phyloP scores from a whole-genome alignment of 257 asterid genomes.

The Scutellaria barbata region DNA sequence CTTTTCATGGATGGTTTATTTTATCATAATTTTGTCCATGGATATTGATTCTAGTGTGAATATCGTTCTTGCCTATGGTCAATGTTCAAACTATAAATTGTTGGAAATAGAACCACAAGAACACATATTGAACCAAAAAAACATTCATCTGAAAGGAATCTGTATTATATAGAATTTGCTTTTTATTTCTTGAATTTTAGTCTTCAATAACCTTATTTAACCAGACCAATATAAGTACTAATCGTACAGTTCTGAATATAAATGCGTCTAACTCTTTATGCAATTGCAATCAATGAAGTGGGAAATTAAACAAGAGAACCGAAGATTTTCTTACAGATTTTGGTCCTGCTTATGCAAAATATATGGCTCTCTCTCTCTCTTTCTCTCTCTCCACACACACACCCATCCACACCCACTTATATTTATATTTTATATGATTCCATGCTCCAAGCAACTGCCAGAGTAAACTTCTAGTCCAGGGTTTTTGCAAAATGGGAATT shows the following conservation, averaged over 20 bases:
- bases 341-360: no score
- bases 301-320: no score
- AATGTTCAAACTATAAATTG: no score
- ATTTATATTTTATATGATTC: no score
- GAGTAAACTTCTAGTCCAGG: background rate
- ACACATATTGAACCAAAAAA: background rate
- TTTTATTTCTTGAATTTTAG: background rate
- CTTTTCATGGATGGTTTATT: background rate
- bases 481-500: conserved; percentile 20
- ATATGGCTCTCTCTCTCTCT: no score
- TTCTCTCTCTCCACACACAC: no score
- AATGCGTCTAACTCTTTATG: background rate
- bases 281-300: background rate
- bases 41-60: background rate
- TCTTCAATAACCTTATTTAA: background rate
- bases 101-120: background rate
- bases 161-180: background rate
- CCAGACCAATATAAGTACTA: background rate
- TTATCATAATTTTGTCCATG: no score
- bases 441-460: background rate
- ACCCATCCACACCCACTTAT: no score
- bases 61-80: background rate
- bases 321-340: no score
- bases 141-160: conserved; percentile 13
- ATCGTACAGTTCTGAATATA: background rate